Evolutionary conservation across 23 red algal genomes (phyloP).

Genomic region (Gracilaria gracilis): DNA sequence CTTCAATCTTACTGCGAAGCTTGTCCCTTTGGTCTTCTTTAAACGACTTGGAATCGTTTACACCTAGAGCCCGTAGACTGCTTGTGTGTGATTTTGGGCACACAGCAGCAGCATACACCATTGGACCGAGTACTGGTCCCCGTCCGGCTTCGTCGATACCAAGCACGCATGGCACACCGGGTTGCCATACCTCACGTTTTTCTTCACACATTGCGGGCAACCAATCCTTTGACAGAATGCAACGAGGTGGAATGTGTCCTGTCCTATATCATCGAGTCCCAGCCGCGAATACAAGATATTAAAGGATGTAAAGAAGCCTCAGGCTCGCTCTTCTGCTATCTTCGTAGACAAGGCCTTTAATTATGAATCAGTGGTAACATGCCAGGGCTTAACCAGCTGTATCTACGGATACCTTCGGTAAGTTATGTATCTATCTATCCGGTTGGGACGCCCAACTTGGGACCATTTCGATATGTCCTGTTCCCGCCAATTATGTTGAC

Average conservation of each 20-base stretch:
- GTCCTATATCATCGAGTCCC: too few species aligned
- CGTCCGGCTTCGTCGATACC: conserved; percentile 96
- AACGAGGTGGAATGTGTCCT: neutral
- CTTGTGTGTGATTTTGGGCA: conserved; percentile 37
- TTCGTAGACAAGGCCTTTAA: too few species aligned
- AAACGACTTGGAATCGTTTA: conserved; percentile 82
- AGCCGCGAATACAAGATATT: too few species aligned
- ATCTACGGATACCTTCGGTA: too few species aligned
- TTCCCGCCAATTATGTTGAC: too few species aligned
- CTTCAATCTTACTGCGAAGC: conserved; percentile 56
- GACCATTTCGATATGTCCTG: too few species aligned
- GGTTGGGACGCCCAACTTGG: too few species aligned
- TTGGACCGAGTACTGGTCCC: conserved; percentile 90
- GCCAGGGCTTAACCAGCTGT: too few species aligned
- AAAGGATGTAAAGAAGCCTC: too few species aligned
- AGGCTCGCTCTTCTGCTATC: too few species aligned
- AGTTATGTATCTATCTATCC: too few species aligned
- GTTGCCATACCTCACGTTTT: neutral
- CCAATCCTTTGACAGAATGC: neutral
- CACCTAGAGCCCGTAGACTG: conserved; percentile 33
- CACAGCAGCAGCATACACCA: conserved; percentile 84
- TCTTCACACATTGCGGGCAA: neutral
- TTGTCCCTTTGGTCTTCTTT: conserved; percentile 67
- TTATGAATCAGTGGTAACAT: too few species aligned
- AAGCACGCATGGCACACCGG: conserved; percentile 44